These are phyloP conservation scores for Fonsecaea multimorphosa DNA, from an alignment of 2,329 filamentous ascomycete species.

Conservation along the genomic window DNA sequence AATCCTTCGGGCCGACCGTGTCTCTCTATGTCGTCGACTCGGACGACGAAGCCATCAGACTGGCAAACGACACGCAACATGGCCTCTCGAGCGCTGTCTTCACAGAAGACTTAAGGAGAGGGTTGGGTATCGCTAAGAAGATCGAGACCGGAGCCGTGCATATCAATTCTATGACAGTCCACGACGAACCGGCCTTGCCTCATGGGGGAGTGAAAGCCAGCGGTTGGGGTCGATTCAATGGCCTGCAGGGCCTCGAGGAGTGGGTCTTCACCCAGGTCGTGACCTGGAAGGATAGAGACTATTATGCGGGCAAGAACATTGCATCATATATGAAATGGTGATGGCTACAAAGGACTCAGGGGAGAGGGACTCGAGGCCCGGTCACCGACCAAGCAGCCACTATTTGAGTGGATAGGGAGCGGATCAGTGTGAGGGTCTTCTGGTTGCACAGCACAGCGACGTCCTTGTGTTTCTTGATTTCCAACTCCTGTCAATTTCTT, in stretches of 20 bases:
- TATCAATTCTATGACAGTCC: conserved; percentile 70
- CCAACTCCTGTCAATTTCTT: too few relatives aligned
- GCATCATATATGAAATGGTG: too few relatives aligned
- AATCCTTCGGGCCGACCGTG: conserved; percentile 79
- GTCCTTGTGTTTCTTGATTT: too few relatives aligned
- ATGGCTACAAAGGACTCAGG: too few relatives aligned
- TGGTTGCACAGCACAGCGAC: too few relatives aligned
- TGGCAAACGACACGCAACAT: conserved; percentile 84
- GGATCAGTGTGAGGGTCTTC: too few relatives aligned
- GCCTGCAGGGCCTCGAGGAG: conserved; percentile 61
- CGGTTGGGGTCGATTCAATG: conserved; percentile 68
- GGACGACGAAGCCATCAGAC: conserved; percentile 69
- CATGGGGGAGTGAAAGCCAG: conserved; percentile 71
- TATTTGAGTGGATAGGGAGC: too few relatives aligned
- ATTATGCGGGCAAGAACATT: too few relatives aligned
- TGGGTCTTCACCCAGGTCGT: conserved; percentile 69
- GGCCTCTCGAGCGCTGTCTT: conserved; percentile 75
- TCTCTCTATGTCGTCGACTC: conserved; percentile 65
- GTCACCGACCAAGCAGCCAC: too few relatives aligned
- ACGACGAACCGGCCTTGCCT: conserved; percentile 68
- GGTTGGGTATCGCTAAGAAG: conserved; percentile 63
- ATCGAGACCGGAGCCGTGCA: conserved; percentile 68
- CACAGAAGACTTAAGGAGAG: conserved; percentile 68
- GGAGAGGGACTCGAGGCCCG: too few relatives aligned
- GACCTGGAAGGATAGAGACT: conserved; percentile 57